These are phyloP conservation scores for Exophiala sideris DNA, from an alignment of 2,329 filamentous ascomycete species.

Conservation along the genomic window DNA sequence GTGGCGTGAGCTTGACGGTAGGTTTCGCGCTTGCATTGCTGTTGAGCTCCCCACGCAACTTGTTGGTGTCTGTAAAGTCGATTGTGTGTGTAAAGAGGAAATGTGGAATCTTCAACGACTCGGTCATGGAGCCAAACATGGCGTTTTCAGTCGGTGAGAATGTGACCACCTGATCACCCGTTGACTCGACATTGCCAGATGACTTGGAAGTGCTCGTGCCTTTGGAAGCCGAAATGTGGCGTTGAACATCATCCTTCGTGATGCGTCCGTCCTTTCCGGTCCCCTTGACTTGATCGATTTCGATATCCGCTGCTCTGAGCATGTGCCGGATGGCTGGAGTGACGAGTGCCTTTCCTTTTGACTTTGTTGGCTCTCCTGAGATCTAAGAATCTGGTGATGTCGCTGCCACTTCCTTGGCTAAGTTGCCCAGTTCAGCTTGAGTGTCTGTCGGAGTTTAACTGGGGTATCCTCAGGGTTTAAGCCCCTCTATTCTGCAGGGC, in stretches of 20 bases:
- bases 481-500: too few relatives aligned
- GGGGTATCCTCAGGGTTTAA: too few relatives aligned
- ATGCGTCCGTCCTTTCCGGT: constrained; percentile 90
- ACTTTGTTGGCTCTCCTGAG: too few relatives aligned
- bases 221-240: constrained; percentile 56
- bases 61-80: constrained; percentile 70
- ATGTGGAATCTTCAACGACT: constrained; percentile 84
- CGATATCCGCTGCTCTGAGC: constrained; percentile 58
- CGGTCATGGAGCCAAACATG: constrained; percentile 98
- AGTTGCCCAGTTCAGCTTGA: too few relatives aligned
- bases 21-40: constrained; percentile 46
- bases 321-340: constrained; percentile 90
- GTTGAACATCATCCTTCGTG: constrained; percentile 84
- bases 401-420: too few relatives aligned
- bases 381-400: too few relatives aligned
- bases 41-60: constrained; percentile 54
- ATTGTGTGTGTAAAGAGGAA: constrained; percentile 92
- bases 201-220: constrained; percentile 31
- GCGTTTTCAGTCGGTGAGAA: constrained; percentile 76
- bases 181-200: constrained; percentile 19
- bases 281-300: constrained; percentile 61
- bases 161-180: constrained; percentile 36
- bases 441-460: too few relatives aligned
- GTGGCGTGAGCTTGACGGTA: constrained; percentile 74
- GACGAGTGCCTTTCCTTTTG: constrained; percentile 53